Evolutionary conservation across 2,329 filamentous ascomycete genomes (phyloP), one percentile per base, ranked within the genome.

Genomic region (Septoria petroselini): DNA sequence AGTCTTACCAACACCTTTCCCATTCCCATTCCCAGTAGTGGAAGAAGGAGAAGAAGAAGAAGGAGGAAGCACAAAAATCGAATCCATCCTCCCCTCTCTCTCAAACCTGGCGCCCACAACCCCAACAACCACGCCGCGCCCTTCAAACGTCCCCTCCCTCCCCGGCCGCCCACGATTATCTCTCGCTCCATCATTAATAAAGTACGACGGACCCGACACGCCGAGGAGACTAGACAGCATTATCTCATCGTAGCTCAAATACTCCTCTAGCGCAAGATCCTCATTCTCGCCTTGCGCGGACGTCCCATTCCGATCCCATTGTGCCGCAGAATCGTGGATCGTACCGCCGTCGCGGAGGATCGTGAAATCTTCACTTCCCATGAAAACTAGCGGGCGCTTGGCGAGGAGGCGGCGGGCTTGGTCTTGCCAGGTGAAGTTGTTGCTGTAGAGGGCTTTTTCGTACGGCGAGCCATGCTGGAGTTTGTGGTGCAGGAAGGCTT

Each of bases 181-280:
- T 5, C 65, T 52, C 5, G 49, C 53, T 1, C 64, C 65, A 11
- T 59, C 55, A 43, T 68, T 68, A 54, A 67, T 59, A 52, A 67
- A 66, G 50, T 53, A 51, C 3, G 55, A 61, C 2, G 59, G 59
- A 0, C 64, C 61, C 15, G 59, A 61, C 11, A 65, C 64, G 7
- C 61, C 66, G 15, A 68, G 55, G 14, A 68, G 48, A 5, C 58
- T 60, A 3, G 58, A 50, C 3, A 68, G 58, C 63, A 68, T 64
- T 21, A 68, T 67, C 38, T 68, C 66, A 40, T 68, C 65, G 47
- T 68, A 68, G 30, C 53, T 60, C 7, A 68, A 56, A 47, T 67
- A 68, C 6, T 62, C 50, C 3, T 60, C 48, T 14, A 68, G 50
- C 9, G 15, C 31, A 40, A 50, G 23, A 27, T 50, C 41, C 17